These are phyloP conservation scores for Tricholoma terreum DNA, from an alignment of 768 basidiomycete genomes.

Conservation along the genomic window DNA sequence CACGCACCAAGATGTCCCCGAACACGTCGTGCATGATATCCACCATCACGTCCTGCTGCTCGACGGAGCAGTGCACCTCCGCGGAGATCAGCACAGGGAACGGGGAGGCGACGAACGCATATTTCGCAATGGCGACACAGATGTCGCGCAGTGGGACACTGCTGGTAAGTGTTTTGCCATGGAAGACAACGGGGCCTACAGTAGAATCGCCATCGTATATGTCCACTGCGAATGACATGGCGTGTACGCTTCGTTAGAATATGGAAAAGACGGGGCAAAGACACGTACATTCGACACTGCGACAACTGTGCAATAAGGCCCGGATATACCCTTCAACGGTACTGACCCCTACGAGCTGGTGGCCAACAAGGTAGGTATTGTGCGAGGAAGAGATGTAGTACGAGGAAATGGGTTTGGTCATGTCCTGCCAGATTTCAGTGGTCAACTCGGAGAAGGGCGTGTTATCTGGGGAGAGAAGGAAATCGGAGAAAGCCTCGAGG, in stretches of 20 bases:
- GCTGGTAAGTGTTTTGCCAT: conserved; percentile 85
- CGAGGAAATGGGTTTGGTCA: conserved; percentile 84
- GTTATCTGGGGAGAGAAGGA: conserved; percentile 81
- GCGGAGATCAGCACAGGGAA: conserved; percentile 93
- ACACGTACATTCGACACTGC: conserved; percentile 87
- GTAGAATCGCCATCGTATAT: conserved; percentile 79
- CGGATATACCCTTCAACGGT: conserved; percentile 93
- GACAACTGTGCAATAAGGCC: conserved; percentile 82
- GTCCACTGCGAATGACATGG: conserved; percentile 58
- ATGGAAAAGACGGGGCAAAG: background rate
- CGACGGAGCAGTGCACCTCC: conserved; percentile 80
- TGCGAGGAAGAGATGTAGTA: conserved; percentile 90
- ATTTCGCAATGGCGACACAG: conserved; percentile 80
- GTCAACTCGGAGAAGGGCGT: conserved; percentile 43
- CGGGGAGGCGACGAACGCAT: conserved; percentile 86
- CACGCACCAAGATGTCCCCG: conserved; percentile 39
- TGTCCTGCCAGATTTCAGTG: conserved; percentile 64
- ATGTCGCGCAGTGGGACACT: conserved; percentile 80
- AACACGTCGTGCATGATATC: conserved; percentile 62
- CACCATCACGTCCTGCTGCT: conserved; percentile 79
- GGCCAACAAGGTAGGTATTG: conserved; percentile 87
- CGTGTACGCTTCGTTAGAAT: background rate
- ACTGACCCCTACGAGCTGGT: conserved; percentile 83
- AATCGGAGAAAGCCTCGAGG: conserved; percentile 67
- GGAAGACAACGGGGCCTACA: conserved; percentile 78